These are phyloP conservation scores for Isoetes taiwanensis DNA, from an alignment of 75 land plant species.

Conservation along the genomic window DNA sequence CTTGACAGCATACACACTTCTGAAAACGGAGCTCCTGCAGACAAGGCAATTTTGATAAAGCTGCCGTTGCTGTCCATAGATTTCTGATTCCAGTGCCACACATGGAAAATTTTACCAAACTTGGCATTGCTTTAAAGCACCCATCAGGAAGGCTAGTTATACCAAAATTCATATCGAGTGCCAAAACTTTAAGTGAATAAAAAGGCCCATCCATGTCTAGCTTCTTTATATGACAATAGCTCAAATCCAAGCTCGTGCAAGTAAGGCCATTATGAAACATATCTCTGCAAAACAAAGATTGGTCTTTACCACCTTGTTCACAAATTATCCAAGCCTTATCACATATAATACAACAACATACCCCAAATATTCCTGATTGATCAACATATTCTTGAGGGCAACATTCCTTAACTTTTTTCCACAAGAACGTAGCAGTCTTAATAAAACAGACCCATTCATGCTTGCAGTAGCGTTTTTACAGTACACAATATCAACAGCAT, in stretches of 20 bases:
- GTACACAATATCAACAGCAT: slow-evolving; percentile 48
- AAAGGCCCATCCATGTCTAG: slow-evolving; percentile 57
- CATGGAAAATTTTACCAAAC: slow-evolving; percentile 49
- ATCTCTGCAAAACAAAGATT: slow-evolving; percentile 27
- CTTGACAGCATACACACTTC: slow-evolving; percentile 57
- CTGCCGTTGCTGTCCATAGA: slow-evolving; percentile 65
- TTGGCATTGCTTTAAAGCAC: slow-evolving; percentile 70
- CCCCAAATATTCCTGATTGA: slow-evolving; percentile 47
- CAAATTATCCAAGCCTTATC: not conserved
- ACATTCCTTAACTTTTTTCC: slow-evolving; percentile 38
- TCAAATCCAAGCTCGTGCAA: slow-evolving; percentile 44
- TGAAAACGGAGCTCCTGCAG: slow-evolving; percentile 70
- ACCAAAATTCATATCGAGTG: slow-evolving; percentile 47
- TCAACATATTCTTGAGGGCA: slow-evolving; percentile 35
- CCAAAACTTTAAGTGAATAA: slow-evolving; percentile 39
- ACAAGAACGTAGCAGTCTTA: slow-evolving; percentile 34
- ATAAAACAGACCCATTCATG: slow-evolving; percentile 31
- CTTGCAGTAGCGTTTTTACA: slow-evolving; percentile 15
- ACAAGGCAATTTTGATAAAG: slow-evolving; percentile 46
- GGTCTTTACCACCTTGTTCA: not conserved
- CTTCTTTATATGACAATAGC: slow-evolving; percentile 40
- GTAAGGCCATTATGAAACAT: slow-evolving; percentile 44
- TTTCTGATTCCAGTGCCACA: slow-evolving; percentile 60
- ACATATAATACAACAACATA: slow-evolving; percentile 13
- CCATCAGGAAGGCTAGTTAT: slow-evolving; percentile 44